Base-by-base conservation (phyloP, 345 rosid genomes). In the Garcia nutans region DNA sequence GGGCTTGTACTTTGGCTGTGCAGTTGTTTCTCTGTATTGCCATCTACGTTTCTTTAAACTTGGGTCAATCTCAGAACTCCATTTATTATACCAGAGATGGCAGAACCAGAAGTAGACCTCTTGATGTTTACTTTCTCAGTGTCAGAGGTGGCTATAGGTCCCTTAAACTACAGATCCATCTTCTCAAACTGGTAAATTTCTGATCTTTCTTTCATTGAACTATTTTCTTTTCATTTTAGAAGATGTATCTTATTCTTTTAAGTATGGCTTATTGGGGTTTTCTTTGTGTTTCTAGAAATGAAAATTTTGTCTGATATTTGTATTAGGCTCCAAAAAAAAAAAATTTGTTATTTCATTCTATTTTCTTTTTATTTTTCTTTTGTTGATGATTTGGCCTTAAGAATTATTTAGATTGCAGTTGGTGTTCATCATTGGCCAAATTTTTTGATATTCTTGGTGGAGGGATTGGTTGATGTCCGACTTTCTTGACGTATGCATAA, bases 121-220 rank as follows among this genome's bases (percentile, higher is more conserved):
- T 72, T 73, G 84, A 88, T 64, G 78, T 86, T 73, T 83, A 84
- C 77, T 91, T 93, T 71, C 78, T 93, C 55, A 89, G 89, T 60
- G 96, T 91, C 50, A 42, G 87, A 45, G 90, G 97, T 17, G 93
- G 95, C 64, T 84, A 69, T 74, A 84, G 94, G 68, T 64, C 86
- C 33, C 68, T 78, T 59, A 64, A 78, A 52, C 79, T 69, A 0
- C 97, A 90, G 78, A 81, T 74, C 71, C 88, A 41, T 73, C 89
- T 93, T 77, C 92, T 93, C 80, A 91, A 82, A 78, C 80, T 83
- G 92, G 98, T 91, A 37, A 73, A 78, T 80, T 81, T 74, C 72
- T 37, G 0, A 65, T 71, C 67, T 76, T 75, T 52, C 52, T 74
- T 74, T 5, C 9, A 15, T 44, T 59, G 16, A 58, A 58, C 9